Evolutionary conservation across 495 filamentous ascomycete genomes (phyloP).

Genomic region (Cercophora scortea): DNA sequence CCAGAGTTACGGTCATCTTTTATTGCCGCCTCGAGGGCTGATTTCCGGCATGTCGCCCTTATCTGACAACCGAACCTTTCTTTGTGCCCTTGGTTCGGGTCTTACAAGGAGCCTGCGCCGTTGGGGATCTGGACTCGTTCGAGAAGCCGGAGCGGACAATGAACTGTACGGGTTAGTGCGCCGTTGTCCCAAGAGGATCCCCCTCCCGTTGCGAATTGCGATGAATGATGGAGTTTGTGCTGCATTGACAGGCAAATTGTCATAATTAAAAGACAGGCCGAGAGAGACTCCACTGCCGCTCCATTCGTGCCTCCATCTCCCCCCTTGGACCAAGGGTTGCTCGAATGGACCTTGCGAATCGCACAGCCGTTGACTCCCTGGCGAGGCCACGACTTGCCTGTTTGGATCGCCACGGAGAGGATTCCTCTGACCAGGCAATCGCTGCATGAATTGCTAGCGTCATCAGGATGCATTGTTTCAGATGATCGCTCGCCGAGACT

Average conservation of each 20-base stretch:
- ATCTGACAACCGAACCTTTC: too few species aligned
- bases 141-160: not conserved
- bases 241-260: slow-evolving; percentile 25
- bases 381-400: not conserved
- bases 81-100: not conserved
- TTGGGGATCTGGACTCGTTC: not conserved
- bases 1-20: too few species aligned
- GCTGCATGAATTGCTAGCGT: slow-evolving; percentile 9
- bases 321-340: not conserved
- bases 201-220: too few species aligned
- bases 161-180: not conserved
- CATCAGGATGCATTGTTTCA: slow-evolving; percentile 9
- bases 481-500: slow-evolving; percentile 12
- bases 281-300: not conserved
- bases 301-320: not conserved
- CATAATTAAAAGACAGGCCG: slow-evolving; percentile 14
- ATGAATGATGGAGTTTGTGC: not conserved
- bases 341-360: not conserved
- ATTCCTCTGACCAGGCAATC: not conserved
- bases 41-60: too few species aligned
- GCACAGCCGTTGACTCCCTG: too few species aligned
- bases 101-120: not conserved
- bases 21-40: too few species aligned
- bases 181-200: too few species aligned
- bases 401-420: not conserved